These are phyloP conservation scores for Aspergillus chevalieri DNA, from an alignment of 2,329 filamentous ascomycete genomes.

Conservation along the genomic window DNA sequence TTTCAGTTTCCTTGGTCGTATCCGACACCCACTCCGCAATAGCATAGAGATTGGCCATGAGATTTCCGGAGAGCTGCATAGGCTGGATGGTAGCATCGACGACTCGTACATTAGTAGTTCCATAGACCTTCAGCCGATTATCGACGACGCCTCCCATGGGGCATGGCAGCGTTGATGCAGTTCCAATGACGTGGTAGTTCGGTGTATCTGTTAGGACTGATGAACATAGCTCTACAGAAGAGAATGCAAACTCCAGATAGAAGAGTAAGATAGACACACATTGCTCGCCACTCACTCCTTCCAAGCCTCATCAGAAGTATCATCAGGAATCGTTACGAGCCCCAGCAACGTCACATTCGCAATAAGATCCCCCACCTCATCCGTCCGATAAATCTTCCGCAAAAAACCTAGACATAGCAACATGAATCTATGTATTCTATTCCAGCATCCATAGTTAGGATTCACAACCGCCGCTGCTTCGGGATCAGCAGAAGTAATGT, in stretches of 20 bases:
- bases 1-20: slow-evolving; percentile 17
- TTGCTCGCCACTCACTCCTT: slow-evolving; percentile 15
- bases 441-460: slow-evolving; percentile 26
- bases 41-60: slow-evolving; percentile 22
- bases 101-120: slow-evolving; percentile 27
- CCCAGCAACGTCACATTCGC: slow-evolving; percentile 17
- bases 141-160: slow-evolving; percentile 30
- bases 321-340: slow-evolving; percentile 10
- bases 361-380: slow-evolving; percentile 11
- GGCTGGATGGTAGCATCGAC: slow-evolving; percentile 28
- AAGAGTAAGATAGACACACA: slow-evolving; percentile 11
- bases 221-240: no score
- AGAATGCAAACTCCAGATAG: neutral
- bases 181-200: slow-evolving; percentile 26
- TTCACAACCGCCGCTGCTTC: slow-evolving; percentile 18
- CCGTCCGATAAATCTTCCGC: slow-evolving; percentile 14
- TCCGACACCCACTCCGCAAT: slow-evolving; percentile 26
- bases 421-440: slow-evolving; percentile 20
- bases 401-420: slow-evolving; percentile 17
- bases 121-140: slow-evolving; percentile 25
- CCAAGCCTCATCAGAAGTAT: slow-evolving; percentile 19
- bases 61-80: slow-evolving; percentile 22
- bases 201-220: slow-evolving; percentile 13
- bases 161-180: slow-evolving; percentile 27
- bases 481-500: slow-evolving; percentile 23